Base-by-base conservation (phyloP, 441 rosid genomes). In the Populus tomentosa region DNA sequence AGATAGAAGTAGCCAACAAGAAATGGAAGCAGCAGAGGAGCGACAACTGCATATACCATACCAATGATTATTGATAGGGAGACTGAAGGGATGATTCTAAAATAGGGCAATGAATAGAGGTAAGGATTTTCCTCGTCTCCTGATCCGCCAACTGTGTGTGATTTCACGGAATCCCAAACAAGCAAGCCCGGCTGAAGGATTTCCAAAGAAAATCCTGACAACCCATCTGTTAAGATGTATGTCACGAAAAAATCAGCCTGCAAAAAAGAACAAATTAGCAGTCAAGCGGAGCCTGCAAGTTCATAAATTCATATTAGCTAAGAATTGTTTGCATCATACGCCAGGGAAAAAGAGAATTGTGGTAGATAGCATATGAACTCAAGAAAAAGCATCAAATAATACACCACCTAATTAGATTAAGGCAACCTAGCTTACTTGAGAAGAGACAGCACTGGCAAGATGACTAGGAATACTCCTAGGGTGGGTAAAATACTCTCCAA, bases 241-340 rank as follows among this genome's bases (percentile, higher is more conserved):
- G 99, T 93, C 81, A 89, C 83, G 42, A 95, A 93, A 82, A 93
- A 95, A 81, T 91, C 97, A 74, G 88, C 97, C 98, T 95, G 88
- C 26, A 87, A 79, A 35, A 50, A 66, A 56, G 75, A 33, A 70
- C 46, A 50, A 53, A 42, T 32, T 40, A 32, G 9, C 62, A 69
- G 70, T 66, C 36, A 79, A 76, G 33, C 18, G 53, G 18, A 59
- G 64, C 40, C 28, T 14, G 62, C 66, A 50, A 50, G 56, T 77
- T 30, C 56, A 33, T 26, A 42, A 2, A 23, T 23, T 61, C 30
- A 72, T 59, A 56, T 13, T 23, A 24, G 62, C 0, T 23, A 42
- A 11, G 30, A 14, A 21, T 69, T 10, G 56, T 38, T 38, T 40
- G 30, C 16, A 30, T 66, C 21, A 63, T 20, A 33, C 36, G 23